Conservation (phyloP, 2,329 filamentous ascomycete genomes). For the Pseudogymnoascus sp. region DNA sequence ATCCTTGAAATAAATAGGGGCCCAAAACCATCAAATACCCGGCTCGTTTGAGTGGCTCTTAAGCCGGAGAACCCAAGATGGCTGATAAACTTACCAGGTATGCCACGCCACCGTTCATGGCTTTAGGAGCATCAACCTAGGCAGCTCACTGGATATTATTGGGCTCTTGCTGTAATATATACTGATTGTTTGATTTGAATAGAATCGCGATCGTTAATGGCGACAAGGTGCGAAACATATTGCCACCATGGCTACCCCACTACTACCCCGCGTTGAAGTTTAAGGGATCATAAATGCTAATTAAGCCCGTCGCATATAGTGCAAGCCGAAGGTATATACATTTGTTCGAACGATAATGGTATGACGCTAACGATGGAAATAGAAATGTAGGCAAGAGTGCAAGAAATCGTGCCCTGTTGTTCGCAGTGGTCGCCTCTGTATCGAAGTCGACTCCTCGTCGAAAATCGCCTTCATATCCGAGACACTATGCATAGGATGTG, state of each 20-base stretch:
- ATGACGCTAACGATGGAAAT: slow-evolving; percentile 31
- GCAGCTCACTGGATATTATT: slow-evolving; percentile 8
- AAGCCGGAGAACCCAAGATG: slow-evolving; percentile 46
- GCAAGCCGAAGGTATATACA: slow-evolving; percentile 71
- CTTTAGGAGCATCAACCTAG: not conserved
- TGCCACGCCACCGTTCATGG: slow-evolving; percentile 28
- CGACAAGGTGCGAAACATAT: slow-evolving; percentile 70
- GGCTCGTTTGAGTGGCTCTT: slow-evolving; percentile 4
- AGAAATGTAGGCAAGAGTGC: slow-evolving; percentile 99
- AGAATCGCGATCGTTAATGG: slow-evolving; percentile 98
- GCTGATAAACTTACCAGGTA: slow-evolving; percentile 93
- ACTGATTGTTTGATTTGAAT: slow-evolving; percentile 18
- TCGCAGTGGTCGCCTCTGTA: slow-evolving; percentile 93
- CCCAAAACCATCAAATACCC: not conserved
- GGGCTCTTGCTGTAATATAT: not conserved
- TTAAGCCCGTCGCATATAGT: slow-evolving; percentile 47
- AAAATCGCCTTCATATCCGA: slow-evolving; percentile 98
- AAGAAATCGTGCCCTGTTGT: slow-evolving; percentile 98
- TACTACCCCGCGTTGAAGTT: slow-evolving; percentile 24
- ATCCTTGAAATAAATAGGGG: not conserved
- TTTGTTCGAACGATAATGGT: not conserved
- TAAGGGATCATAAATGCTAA: slow-evolving; percentile 31
- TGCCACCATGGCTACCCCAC: slow-evolving; percentile 37
- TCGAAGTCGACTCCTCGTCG: slow-evolving; percentile 82
- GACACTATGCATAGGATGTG: slow-evolving; percentile 91